Base-by-base conservation (phyloP, 352 stramenopile genomes). In the Globisporangium nagaii region DNA sequence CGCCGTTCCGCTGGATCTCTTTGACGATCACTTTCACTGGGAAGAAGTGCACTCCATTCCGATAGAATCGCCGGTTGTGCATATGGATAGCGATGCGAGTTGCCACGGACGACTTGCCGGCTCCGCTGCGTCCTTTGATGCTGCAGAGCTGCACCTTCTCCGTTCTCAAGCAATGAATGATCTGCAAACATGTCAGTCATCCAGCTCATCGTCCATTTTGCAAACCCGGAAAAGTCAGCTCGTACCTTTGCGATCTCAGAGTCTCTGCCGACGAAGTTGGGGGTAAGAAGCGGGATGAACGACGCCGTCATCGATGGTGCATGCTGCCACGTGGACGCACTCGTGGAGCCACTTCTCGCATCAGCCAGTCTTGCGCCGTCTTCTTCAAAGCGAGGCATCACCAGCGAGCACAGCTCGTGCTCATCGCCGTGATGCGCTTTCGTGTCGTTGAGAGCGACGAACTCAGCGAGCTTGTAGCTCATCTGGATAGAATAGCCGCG, bases 61-160 rank as follows among this genome's bases (percentile, higher is more conserved):
- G 65, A 42, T 86, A 86, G 30, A 60, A 71, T 28, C 57, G 62
- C 4, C 66, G 66, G 20, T 73, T 65, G 19, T 72, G 72, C 0
- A 62, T 63, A 15, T 67, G 71, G 63, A 79, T 84, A 1, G 79
- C 73, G 44, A 88, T 54, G 45, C 73, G 71, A 19, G 76, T 71
- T 2, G 73, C 78, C 46, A 86, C 66, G 8, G 79, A 79, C 9
- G 79, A 80, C 45, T 90, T 88, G 12, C 79, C 79, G 12, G 77
- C 59, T 13, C 79, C 79, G 32, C 65, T 60, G 24, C 57, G 51
- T 15, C 76, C 76, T 28, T 64, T 65, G 9, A 89, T 43, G 20
- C 62, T 73, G 65, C 75, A 85, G 24, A 88, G 60, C 43, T 75
- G 76, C 24, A 72, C 63, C 17, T 70, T 71, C 45, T 62, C 58